phyloP scores from a whole-genome alignment of 1,284 basidiomycete species.

The Trametes polyzona region DNA sequence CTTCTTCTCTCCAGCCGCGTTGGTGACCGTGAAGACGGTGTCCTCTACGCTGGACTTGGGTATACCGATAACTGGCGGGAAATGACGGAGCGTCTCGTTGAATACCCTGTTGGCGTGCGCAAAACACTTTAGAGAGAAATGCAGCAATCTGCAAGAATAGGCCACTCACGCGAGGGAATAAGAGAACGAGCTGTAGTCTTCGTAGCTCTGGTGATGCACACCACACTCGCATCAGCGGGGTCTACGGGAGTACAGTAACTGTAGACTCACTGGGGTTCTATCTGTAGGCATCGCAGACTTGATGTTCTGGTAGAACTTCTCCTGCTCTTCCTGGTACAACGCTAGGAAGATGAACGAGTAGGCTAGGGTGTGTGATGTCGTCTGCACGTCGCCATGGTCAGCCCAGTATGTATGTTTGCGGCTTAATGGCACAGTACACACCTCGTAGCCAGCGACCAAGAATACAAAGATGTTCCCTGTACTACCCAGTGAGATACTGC shows the following conservation, averaged over 20 bases:
- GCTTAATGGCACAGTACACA: constrained; percentile 27
- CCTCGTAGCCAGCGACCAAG: constrained; percentile 64
- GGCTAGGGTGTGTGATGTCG: constrained; percentile 57
- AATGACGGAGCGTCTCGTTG: constrained; percentile 64
- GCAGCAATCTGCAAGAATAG: too few relatives aligned
- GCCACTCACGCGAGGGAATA: constrained; percentile 26
- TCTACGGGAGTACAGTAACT: neutral
- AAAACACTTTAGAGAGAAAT: neutral
- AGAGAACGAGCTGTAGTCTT: constrained; percentile 15
- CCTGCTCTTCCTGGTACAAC: constrained; percentile 63
- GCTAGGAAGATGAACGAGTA: constrained; percentile 58
- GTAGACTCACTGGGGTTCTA: constrained; percentile 7
- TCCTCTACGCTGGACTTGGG: constrained; percentile 53
- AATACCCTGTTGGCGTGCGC: constrained; percentile 44
- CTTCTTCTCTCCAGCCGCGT: constrained; percentile 43
- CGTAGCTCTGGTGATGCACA: constrained; percentile 22
- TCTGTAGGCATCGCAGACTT: constrained; percentile 10
- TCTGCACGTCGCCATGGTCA: constrained; percentile 40
- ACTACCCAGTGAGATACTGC: too few relatives aligned
- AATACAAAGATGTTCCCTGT: constrained; percentile 53
- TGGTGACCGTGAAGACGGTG: constrained; percentile 44
- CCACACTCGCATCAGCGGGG: neutral
- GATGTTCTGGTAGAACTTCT: constrained; percentile 54
- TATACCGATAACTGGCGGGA: constrained; percentile 51
- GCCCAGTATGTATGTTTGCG: neutral